phyloP scores from a whole-genome alignment of 345 rosid species.

The Euphorbia peplus region DNA sequence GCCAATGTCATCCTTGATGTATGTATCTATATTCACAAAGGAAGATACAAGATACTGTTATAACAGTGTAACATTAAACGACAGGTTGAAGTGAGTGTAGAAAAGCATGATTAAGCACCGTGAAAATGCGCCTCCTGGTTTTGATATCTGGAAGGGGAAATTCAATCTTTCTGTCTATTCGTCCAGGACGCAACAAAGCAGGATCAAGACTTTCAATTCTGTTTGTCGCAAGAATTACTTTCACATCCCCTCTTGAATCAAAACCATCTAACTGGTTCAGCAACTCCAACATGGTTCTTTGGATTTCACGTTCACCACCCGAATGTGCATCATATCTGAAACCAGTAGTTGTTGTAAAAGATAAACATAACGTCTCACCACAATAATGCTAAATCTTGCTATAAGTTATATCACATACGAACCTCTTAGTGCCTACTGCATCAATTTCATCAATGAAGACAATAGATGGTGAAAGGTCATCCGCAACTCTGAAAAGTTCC shows the following conservation, averaged over 20 bases:
- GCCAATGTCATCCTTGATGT: slow-evolving; percentile 36
- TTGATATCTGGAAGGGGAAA: slow-evolving; percentile 31
- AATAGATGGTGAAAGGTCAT: slow-evolving; percentile 32
- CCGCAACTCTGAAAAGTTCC: slow-evolving; percentile 78
- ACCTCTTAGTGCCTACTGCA: slow-evolving; percentile 35
- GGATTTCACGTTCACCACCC: slow-evolving; percentile 34
- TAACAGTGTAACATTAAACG: background rate
- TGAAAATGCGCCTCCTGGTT: slow-evolving; percentile 33
- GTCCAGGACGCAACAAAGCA: slow-evolving; percentile 17
- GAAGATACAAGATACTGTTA: background rate
- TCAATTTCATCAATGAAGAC: slow-evolving; percentile 35
- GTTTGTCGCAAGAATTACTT: slow-evolving; percentile 30
- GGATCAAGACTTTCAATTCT: slow-evolving; percentile 23
- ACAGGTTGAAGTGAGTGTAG: background rate
- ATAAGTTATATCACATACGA: background rate
- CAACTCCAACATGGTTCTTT: slow-evolving; percentile 34
- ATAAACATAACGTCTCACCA: background rate
- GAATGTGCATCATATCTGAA: slow-evolving; percentile 30
- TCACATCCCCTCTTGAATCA: slow-evolving; percentile 32
- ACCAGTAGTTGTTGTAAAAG: background rate
- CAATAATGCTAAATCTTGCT: background rate
- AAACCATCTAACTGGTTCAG: slow-evolving; percentile 33
- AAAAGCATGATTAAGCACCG: slow-evolving; percentile 6
- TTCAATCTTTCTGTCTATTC: slow-evolving; percentile 24
- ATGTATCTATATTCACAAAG: slow-evolving; percentile 23